Evolutionary conservation across 441 rosid genomes (phyloP), one percentile per base, ranked within the genome.

Genomic region (Geranium incanum): DNA sequence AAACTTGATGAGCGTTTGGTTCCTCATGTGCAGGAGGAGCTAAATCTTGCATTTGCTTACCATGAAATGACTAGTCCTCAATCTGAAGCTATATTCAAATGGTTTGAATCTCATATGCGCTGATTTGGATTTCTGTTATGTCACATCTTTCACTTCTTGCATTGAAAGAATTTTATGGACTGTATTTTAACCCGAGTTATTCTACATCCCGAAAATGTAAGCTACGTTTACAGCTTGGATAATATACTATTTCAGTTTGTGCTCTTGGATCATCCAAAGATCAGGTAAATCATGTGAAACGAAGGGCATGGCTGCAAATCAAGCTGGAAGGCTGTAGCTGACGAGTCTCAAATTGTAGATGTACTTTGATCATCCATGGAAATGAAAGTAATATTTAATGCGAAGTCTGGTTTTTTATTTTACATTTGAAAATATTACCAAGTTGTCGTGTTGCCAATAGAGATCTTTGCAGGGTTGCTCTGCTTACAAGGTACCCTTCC

Each of bases 51-150:
- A 9, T 94, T 81, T 79, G 90, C 92, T 12, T 76, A 79, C 72
- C 97, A 94, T 70, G 98, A 91, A 71, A 89, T 94, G 98, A 91
- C 95, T 9, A 91, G 98, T 75, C 75, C 86, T 80, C 91, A 82
- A 78, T 89, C 92, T 43, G 85, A 90, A 37, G 87, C 84, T 70
- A 91, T 94, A 67, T 91, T 91, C 73, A 81, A 80, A 74, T 94
- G 97, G 97, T 88, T 94, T 71, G 91, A 91, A 76, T 87, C 93
- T 38, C 96, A 91, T 78, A 75, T 90, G 84, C 76, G 77, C 28
- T 84, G 77, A 81, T 36, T 71, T 65, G 28, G 65, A 63, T 59
- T 28, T 28, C 33, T 28, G 33, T 2, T 28, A 28, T 28, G 33
- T 28, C 33, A 28, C 33, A 28, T 28, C 33, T 28, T 28, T 28